Percentiles rank a stretch among this genome's conserved stretches.
Evolutionary conservation across 192 early-diverging fungal genomes (phyloP).

Genomic region (Entrophospora sp.): DNA sequence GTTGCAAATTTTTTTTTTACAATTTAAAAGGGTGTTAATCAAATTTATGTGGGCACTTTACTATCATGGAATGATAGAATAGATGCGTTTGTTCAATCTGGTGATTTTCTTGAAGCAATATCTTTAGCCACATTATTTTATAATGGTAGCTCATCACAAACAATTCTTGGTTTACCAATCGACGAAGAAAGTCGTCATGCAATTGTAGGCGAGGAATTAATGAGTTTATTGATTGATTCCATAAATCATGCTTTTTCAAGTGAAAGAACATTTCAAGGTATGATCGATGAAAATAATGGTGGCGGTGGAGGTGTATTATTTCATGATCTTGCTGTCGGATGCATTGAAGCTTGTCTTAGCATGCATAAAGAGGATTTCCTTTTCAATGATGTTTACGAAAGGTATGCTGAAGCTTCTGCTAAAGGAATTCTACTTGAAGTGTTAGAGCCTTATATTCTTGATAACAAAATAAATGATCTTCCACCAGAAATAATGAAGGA

Average conservation of each 20-base stretch:
- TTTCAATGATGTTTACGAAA: constrained; percentile 48
- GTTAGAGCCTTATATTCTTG: constrained; percentile 44
- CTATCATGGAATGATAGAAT: constrained; percentile 53
- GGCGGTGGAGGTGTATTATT: constrained; percentile 34
- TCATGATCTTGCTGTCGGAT: constrained; percentile 38
- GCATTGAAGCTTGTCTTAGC: constrained; percentile 46
- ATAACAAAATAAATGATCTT: constrained; percentile 40
- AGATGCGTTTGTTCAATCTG: constrained; percentile 43
- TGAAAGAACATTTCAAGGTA: constrained; percentile 33
- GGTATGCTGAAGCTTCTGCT: constrained; percentile 37
- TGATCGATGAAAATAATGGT: constrained; percentile 30
- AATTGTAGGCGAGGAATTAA: constrained; percentile 45
- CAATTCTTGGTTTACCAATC: constrained; percentile 50
- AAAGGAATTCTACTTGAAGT: constrained; percentile 44
- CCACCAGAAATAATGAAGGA: constrained; percentile 53
- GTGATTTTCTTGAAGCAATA: constrained; percentile 50
- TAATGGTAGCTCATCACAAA: constrained; percentile 45
- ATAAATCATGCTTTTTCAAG: constrained; percentile 49
- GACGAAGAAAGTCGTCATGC: constrained; percentile 42
- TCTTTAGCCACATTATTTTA: constrained; percentile 49
- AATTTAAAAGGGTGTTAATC: constrained; percentile 37
- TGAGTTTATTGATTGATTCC: constrained; percentile 41
- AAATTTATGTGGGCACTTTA: constrained; percentile 43
- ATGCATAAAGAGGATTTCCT: constrained; percentile 43
- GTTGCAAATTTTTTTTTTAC: background rate